Evolutionary conservation across 129 eudicot species (phyloP), one percentile per base, ranked within the genome.

Genomic region (Flaveria robusta): DNA sequence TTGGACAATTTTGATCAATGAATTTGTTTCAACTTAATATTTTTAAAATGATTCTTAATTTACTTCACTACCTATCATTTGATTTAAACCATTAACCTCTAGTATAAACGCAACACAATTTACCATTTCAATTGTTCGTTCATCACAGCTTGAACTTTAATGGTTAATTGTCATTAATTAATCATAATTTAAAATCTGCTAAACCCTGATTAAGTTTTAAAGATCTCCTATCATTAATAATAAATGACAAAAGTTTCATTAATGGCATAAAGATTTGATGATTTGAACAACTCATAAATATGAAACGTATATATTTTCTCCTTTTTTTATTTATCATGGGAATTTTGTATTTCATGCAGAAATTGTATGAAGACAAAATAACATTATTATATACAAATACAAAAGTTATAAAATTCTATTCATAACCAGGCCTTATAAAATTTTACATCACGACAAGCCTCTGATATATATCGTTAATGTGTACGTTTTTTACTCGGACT

Each of bases 271-370:
- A 34, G 22, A 51, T 72, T 72, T 41, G 31, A 74, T 52, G 55
- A 39, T 7, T 27, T 54, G 67, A 64, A 39, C 68, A 65, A 72
- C 71, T 49, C 55, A 37, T 29, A 62, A 64, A 51, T 51, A 24
- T 72, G 60, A 49, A 72, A 50, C 46, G 41, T 16, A 2, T 20
- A 1, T 15, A 18, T 39, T 75, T 62, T 74, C 51, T 8, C 6
- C 7, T 11, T 79, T 9, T 43, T 41, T 52, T 66, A 31, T 72
- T 12, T 23, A 66, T 66, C 24, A 73, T 66, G 83, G 70, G 62
- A 66, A 73, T 66, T 73, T 80, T 66, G 79, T 73, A 41, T 37
- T 80, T 52, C 83, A 80, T 80, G 83, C 79, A 80, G 50, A 72
- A 64, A 3, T 66, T 60, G 29, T 62, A 80, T 80, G 67, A 66